Evolutionary conservation across 495 filamentous ascomycete species (phyloP).

Genomic region (Penicillium bialowiezense): DNA sequence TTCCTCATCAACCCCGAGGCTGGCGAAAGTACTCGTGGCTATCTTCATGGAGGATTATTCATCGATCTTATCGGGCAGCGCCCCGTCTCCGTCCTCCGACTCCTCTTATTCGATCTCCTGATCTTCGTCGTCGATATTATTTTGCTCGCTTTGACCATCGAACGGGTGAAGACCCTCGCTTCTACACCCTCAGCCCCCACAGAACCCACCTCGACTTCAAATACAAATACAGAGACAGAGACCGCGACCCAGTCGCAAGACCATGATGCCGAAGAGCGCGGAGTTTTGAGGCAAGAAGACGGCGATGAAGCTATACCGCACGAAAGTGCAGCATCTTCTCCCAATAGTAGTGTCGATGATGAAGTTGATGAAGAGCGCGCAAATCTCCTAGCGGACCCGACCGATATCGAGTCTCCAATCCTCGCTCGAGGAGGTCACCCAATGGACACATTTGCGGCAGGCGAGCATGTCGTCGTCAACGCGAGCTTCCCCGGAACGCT

Average conservation of each 20-base stretch:
- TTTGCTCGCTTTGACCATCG: conserved; percentile 70
- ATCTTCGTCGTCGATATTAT: conserved; percentile 67
- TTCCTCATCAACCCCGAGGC: conserved; percentile 60
- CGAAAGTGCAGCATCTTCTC: conserved; percentile 7
- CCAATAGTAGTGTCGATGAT: conserved; percentile 16
- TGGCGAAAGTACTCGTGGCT: conserved; percentile 72
- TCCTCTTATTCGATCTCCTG: conserved; percentile 62
- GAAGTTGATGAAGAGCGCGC: conserved; percentile 45
- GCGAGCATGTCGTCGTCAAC: conserved; percentile 65
- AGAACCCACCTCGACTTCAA: conserved; percentile 8
- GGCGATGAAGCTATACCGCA: conserved; percentile 24
- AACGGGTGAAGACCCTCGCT: conserved; percentile 55
- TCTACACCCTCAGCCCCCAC: conserved; percentile 8
- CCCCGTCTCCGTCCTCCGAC: conserved; percentile 62
- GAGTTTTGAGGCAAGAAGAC: conserved; percentile 51
- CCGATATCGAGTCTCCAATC: conserved; percentile 25
- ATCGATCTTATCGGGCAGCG: conserved; percentile 88
- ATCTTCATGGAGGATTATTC: conserved; percentile 79
- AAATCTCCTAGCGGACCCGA: conserved; percentile 43
- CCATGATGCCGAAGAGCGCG: conserved; percentile 80
- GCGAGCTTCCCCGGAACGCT: conserved; percentile 67
- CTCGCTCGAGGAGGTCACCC: conserved; percentile 42
- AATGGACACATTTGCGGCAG: conserved; percentile 60
- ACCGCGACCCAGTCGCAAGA: conserved; percentile 50
- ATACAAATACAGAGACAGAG: conserved; percentile 1